Conservation (phyloP, 352 stramenopile species). For the Saprolegnia diclina region DNA sequence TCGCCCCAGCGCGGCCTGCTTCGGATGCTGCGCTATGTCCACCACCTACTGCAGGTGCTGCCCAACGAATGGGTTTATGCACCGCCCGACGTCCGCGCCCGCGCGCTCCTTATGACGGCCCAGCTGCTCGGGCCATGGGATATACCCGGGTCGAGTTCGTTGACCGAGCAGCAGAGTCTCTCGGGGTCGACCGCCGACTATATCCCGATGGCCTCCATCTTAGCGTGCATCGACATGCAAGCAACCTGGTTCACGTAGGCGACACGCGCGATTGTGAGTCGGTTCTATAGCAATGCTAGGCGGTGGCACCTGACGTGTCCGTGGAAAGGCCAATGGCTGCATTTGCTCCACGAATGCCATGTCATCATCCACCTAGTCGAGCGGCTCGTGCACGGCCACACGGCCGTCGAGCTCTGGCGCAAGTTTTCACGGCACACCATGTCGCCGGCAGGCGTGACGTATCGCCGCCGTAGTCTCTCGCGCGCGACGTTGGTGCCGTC, state of each 20-base stretch:
- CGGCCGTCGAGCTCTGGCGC: constrained; percentile 15
- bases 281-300: background rate
- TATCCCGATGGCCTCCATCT: background rate
- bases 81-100: background rate
- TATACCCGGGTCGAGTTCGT: background rate
- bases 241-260: constrained; percentile 18
- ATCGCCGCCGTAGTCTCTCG: background rate
- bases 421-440: constrained; percentile 9
- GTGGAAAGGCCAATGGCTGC: constrained; percentile 13
- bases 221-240: constrained; percentile 10
- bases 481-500: background rate
- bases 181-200: background rate
- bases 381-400: constrained; percentile 8
- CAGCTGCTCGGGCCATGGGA: background rate
- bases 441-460: background rate
- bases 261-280: background rate
- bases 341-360: background rate
- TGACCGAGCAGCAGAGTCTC: background rate
- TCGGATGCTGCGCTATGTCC: background rate
- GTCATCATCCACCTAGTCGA: background rate
- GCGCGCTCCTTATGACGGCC: background rate
- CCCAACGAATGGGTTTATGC: constrained; percentile 18
- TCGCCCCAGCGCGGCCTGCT: constrained; percentile 6
- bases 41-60: background rate
- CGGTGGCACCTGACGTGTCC: constrained; percentile 13